These are phyloP conservation scores for Kwoniella pini DNA, from an alignment of 768 basidiomycete species.

Conservation along the genomic window DNA sequence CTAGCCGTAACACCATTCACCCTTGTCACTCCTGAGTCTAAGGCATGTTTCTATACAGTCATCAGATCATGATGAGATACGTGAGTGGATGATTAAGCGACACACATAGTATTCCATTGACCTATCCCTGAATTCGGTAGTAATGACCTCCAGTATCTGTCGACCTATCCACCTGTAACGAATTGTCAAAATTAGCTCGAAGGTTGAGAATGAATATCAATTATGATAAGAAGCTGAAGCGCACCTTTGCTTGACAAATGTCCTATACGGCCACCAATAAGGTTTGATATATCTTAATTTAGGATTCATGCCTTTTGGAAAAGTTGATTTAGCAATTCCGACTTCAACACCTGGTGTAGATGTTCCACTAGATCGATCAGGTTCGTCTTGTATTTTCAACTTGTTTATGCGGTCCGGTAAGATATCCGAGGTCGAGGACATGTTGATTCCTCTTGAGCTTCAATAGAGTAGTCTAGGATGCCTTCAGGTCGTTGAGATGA, in stretches of 20 bases:
- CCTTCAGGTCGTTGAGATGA: neutral
- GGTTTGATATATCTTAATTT: slow-evolving; percentile 78
- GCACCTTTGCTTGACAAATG: slow-evolving; percentile 79
- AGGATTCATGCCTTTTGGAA: slow-evolving; percentile 50
- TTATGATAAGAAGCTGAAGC: slow-evolving; percentile 3
- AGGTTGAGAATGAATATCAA: neutral
- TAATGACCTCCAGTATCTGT: slow-evolving; percentile 85
- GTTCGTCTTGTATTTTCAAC: slow-evolving; percentile 4
- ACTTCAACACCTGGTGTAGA: slow-evolving; percentile 11
- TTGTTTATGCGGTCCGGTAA: neutral
- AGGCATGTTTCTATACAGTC: slow-evolving; percentile 65
- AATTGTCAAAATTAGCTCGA: neutral
- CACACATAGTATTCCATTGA: slow-evolving; percentile 94
- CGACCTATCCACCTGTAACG: slow-evolving; percentile 68
- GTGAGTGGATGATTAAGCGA: slow-evolving; percentile 26
- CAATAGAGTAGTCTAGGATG: too few species aligned
- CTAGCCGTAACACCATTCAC: slow-evolving; percentile 86
- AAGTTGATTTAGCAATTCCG: slow-evolving; percentile 8
- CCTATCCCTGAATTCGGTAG: slow-evolving; percentile 89
- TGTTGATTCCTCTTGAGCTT: neutral
- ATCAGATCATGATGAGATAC: neutral
- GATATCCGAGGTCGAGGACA: neutral
- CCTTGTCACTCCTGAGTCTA: slow-evolving; percentile 93
- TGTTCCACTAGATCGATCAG: slow-evolving; percentile 4
- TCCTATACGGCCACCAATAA: slow-evolving; percentile 89